Evolutionary conservation across 2,329 filamentous ascomycete genomes (phyloP).

Genomic region (Epichloe sylvatica): DNA sequence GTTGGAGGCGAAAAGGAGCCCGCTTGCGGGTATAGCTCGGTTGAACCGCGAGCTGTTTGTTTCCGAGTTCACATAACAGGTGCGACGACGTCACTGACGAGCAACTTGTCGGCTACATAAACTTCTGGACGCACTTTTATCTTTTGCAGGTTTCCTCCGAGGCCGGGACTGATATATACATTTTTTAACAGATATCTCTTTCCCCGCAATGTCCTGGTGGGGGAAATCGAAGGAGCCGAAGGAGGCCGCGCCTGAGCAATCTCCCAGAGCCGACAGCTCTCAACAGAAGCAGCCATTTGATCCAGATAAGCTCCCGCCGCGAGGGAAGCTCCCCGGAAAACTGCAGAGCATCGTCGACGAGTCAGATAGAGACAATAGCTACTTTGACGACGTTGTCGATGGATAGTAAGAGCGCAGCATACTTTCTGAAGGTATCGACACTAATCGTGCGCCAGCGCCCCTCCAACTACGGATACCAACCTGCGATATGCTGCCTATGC

Average conservation of each 20-base stretch:
- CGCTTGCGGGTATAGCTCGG: slow-evolving; percentile 18
- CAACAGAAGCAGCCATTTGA: slow-evolving; percentile 23
- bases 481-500: slow-evolving; percentile 91
- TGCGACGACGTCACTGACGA: not conserved
- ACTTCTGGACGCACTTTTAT: too few species aligned
- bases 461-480: slow-evolving; percentile 70
- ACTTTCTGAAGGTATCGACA: slow-evolving; percentile 2
- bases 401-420: slow-evolving; percentile 49
- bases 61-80: not conserved
- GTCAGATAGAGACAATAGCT: slow-evolving; percentile 50
- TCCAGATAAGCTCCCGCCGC: slow-evolving; percentile 31
- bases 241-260: slow-evolving; percentile 12
- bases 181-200: not conserved
- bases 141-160: not conserved
- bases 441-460: slow-evolving; percentile 18
- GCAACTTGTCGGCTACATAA: not conserved
- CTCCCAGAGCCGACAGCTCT: slow-evolving; percentile 5
- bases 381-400: slow-evolving; percentile 64
- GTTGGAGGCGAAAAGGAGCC: slow-evolving; percentile 16
- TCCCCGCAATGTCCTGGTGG: slow-evolving; percentile 28
- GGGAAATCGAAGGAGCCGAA: slow-evolving; percentile 22
- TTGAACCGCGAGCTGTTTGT: not conserved
- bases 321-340: slow-evolving; percentile 37
- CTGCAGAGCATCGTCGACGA: slow-evolving; percentile 46
- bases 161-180: not conserved